Evolutionary conservation across 192 early-diverging fungal genomes (phyloP), one percentile per base, ranked within the genome.

Genomic region (Dissophora globulifera): DNA sequence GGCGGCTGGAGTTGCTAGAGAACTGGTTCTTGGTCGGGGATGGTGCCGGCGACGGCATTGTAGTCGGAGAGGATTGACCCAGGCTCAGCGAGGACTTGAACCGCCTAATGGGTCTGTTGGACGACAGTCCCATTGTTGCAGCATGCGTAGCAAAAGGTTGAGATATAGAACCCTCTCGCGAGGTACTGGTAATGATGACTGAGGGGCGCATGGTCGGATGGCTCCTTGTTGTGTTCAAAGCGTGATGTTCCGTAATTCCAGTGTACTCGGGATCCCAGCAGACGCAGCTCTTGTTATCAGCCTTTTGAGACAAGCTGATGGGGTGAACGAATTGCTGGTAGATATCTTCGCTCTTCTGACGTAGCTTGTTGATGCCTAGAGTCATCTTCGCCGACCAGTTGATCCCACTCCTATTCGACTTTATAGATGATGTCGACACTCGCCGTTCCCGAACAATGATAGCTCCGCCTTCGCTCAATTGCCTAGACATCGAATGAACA

Each of bases 301-400:
- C n/a, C 25, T 43, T 65, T 9, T 15, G 3, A 16, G 47, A 23
- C 0, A n/a, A 20, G n/a, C 12, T 67, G 12, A 50, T 30, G 5
- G 72, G 50, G 30, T 67, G 29, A 22, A 76, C 52, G 43, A 76
- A 20, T 23, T 67, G 72, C 26, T 76, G 72, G 15, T 66, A 76
- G 16, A 76, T 59, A 19, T 76, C 72, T 31, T 76, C 72, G 27
- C 63, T 67, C 52, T 76, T 76, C 54, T 76, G 72, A 8, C 64
- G 50, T 10, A 65, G 32, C 22, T 76, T 76, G 64, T 57, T 58
- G 45, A 76, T 67, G 27, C 69, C 33, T 16, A 54, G 32, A 0
- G 69, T 71, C 51, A 76, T 51, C n/a, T 67, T 76, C 10, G 58
- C 38, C 0, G 72, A 76, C 72, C 72, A 76, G 19, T 38, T 67